Percentiles rank a stretch among this genome's conserved stretches.
phyloP scores from a whole-genome alignment of 441 rosid species.

The Jatropha podagrica region DNA sequence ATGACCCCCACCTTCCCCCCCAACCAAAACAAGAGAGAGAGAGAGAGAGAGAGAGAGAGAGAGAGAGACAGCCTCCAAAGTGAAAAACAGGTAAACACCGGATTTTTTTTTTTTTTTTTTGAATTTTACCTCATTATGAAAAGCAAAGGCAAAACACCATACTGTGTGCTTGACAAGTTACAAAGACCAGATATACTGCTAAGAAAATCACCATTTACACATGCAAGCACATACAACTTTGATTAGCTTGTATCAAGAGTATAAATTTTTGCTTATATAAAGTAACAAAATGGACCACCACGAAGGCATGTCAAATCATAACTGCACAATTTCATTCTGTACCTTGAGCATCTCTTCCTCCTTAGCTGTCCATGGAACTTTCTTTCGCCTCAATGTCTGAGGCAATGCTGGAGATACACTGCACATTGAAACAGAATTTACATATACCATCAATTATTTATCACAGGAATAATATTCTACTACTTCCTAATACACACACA shows the following conservation, averaged over 20 bases:
- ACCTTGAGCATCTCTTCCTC: constrained; percentile 59
- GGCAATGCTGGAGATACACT: constrained; percentile 34
- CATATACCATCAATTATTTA: not conserved
- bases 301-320: not conserved
- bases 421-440: constrained; percentile 22
- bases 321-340: not conserved
- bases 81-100: not conserved
- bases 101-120: not conserved
- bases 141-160: not conserved
- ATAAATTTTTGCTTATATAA: not conserved
- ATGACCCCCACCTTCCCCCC: not conserved
- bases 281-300: not conserved
- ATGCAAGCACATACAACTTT: not conserved
- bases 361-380: constrained; percentile 42
- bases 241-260: not conserved
- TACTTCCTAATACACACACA: not conserved
- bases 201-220: not conserved
- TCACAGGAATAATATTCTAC: not conserved
- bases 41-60: too few relatives aligned
- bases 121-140: not conserved
- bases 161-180: not conserved
- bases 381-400: constrained; percentile 33
- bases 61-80: not conserved
- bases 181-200: not conserved
- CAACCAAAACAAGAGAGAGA: too few relatives aligned